phyloP scores from a whole-genome alignment of 495 filamentous ascomycete species.

The Trichoderma orchidacearum region DNA sequence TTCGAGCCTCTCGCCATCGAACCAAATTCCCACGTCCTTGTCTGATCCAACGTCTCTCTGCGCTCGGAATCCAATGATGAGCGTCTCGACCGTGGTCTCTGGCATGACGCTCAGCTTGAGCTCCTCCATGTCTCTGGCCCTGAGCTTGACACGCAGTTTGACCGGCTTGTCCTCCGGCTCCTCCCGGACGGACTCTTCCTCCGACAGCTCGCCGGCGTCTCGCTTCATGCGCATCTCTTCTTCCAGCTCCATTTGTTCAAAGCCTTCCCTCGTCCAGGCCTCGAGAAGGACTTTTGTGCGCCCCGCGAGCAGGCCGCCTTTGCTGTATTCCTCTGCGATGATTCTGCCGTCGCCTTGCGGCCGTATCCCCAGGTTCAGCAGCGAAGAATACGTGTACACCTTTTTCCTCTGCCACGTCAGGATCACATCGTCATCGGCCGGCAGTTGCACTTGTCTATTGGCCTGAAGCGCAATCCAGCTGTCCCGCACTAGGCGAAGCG shows the following conservation, averaged over 20 bases:
- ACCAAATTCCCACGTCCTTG: conserved; percentile 1
- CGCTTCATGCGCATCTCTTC: neutral
- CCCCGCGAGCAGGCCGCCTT: neutral
- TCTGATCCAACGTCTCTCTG: neutral
- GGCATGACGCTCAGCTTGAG: neutral
- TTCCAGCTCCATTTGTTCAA: neutral
- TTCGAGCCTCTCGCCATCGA: conserved; percentile 2
- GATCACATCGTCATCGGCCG: neutral
- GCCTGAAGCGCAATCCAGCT: neutral
- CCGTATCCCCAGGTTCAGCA: conserved; percentile 1
- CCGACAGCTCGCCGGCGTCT: neutral
- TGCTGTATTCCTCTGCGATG: neutral
- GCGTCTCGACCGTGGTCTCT: conserved; percentile 3
- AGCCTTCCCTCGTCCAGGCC: neutral
- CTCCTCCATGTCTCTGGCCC: neutral
- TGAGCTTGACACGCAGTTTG: conserved; percentile 1
- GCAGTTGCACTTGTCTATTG: neutral
- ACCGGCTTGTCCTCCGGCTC: neutral
- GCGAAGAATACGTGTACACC: neutral
- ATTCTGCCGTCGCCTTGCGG: neutral
- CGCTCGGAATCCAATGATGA: neutral
- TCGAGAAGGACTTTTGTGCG: neutral
- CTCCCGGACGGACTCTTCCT: neutral
- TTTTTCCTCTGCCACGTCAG: conserved; percentile 1
- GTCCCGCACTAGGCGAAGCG: neutral